Percentiles rank a stretch among this genome's conserved stretches.
phyloP scores from a whole-genome alignment of 768 basidiomycete species.

The Crassisporium funariophilum region DNA sequence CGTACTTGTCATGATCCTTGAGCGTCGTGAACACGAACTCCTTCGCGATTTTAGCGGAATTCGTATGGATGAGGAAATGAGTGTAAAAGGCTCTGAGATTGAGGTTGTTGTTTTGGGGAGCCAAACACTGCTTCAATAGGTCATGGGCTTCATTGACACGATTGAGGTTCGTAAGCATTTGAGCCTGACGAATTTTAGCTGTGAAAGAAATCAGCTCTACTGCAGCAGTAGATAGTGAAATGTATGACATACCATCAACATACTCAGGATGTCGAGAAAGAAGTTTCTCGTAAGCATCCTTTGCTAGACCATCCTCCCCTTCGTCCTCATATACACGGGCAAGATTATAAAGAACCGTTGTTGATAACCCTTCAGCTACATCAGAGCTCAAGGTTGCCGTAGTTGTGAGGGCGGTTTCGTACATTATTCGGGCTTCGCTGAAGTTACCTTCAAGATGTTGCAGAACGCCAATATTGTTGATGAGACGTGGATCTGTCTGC shows the following conservation, averaged over 20 bases:
- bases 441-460: conserved; percentile 68
- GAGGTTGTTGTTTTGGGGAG: conserved; percentile 74
- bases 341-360: conserved; percentile 88
- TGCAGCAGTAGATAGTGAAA: neutral
- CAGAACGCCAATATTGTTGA: conserved; percentile 82
- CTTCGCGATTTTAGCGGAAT: conserved; percentile 69
- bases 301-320: conserved; percentile 71
- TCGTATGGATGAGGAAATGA: conserved; percentile 85
- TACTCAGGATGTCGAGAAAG: conserved; percentile 93
- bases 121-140: conserved; percentile 85
- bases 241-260: conserved; percentile 73
- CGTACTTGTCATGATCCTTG: conserved; percentile 83
- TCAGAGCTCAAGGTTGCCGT: conserved; percentile 48
- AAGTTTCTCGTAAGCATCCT: conserved; percentile 86
- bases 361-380: conserved; percentile 69
- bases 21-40: conserved; percentile 91
- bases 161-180: conserved; percentile 71
- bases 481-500: conserved; percentile 62
- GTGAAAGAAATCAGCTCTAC: neutral
- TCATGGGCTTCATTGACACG: conserved; percentile 83
- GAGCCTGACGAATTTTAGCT: conserved; percentile 94
- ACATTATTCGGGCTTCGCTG: conserved; percentile 59
- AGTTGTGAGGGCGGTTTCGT: conserved; percentile 72
- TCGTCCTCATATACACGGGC: conserved; percentile 89
- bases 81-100: conserved; percentile 94